Evolutionary conservation across 2,329 filamentous ascomycete species (phyloP).

Genomic region (Orbilia oligospora): DNA sequence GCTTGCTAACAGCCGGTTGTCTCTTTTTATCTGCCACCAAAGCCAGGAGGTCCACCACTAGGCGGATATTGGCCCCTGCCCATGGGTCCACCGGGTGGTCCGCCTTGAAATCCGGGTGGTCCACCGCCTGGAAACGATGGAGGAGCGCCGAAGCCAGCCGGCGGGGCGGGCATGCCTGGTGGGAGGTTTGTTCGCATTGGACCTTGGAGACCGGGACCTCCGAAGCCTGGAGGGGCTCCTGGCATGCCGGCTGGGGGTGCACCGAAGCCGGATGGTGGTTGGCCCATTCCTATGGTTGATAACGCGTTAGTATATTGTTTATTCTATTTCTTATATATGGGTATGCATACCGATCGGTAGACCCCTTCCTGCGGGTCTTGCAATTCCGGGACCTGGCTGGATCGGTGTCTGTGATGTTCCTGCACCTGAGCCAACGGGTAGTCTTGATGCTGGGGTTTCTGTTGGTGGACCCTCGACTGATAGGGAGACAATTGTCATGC

Average conservation of each 20-base stretch:
- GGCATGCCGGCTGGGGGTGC: conserved; percentile 62
- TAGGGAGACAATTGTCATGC: conserved; percentile 92
- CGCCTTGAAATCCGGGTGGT: conserved; percentile 57
- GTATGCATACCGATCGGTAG: conserved; percentile 63
- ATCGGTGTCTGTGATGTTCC: conserved; percentile 69
- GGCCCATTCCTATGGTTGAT: conserved; percentile 61
- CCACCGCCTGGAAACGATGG: conserved; percentile 54
- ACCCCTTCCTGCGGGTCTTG: conserved; percentile 90
- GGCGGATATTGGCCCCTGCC: conserved; percentile 58
- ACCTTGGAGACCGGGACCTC: conserved; percentile 55
- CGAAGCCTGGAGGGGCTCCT: conserved; percentile 63
- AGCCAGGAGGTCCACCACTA: conserved; percentile 53
- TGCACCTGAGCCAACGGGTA: conserved; percentile 78
- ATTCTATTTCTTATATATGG: conserved; percentile 39
- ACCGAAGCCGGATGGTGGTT: conserved; percentile 63
- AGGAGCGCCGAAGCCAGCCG: conserved; percentile 56
- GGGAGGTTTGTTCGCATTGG: conserved; percentile 61
- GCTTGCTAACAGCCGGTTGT: conserved; percentile 8
- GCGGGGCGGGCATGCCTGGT: conserved; percentile 58
- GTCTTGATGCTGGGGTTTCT: conserved; percentile 88
- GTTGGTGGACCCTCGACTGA: conserved; percentile 97
- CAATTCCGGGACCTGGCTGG: conserved; percentile 87
- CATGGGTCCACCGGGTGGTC: conserved; percentile 53
- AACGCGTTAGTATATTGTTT: conserved; percentile 67
- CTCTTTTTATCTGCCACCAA: conserved; percentile 52